Percentiles rank a stretch among this genome's conserved stretches.
These are phyloP conservation scores for Pneumocystis canis DNA, from an alignment of 1,139 yeast species.

Conservation along the genomic window DNA sequence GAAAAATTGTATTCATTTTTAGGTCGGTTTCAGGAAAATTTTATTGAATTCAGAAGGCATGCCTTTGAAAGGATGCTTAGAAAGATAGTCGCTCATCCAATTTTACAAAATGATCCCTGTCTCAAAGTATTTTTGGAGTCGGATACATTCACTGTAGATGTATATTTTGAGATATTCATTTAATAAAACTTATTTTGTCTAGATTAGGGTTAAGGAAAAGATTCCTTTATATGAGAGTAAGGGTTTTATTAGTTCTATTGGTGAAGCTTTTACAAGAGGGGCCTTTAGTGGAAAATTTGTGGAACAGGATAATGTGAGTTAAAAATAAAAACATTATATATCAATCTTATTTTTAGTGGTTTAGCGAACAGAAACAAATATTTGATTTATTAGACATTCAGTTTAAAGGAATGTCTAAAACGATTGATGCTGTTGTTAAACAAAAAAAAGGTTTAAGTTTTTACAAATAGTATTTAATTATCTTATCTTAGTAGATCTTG, in stretches of 20 bases:
- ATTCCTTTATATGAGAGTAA: conserved; percentile 8
- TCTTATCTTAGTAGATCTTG: conserved; percentile 15
- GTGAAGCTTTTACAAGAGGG: conserved; percentile 19
- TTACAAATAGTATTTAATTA: not conserved
- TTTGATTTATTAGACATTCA: conserved; percentile 62
- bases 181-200: conserved; percentile 11
- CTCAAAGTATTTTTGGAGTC: conserved; percentile 65
- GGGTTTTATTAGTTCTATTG: conserved; percentile 50
- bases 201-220: conserved; percentile 16
- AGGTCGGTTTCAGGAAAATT: conserved; percentile 47
- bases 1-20: not conserved
- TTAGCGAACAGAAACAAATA: conserved; percentile 51
- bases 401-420: conserved; percentile 50
- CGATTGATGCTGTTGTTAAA: conserved; percentile 57
- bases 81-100: conserved; percentile 45
- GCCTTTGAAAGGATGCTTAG: conserved; percentile 80
- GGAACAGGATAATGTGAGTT: conserved; percentile 45
- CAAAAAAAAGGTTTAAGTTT: conserved; percentile 54
- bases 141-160: conserved; percentile 48
- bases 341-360: conserved; percentile 30
- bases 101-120: conserved; percentile 56
- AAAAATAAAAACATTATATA: not conserved
- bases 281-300: conserved; percentile 46
- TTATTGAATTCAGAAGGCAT: conserved; percentile 69
- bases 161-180: conserved; percentile 19